Conservation (phyloP, 192 early-diverging fungal species). For the Phycomyces nitens region DNA sequence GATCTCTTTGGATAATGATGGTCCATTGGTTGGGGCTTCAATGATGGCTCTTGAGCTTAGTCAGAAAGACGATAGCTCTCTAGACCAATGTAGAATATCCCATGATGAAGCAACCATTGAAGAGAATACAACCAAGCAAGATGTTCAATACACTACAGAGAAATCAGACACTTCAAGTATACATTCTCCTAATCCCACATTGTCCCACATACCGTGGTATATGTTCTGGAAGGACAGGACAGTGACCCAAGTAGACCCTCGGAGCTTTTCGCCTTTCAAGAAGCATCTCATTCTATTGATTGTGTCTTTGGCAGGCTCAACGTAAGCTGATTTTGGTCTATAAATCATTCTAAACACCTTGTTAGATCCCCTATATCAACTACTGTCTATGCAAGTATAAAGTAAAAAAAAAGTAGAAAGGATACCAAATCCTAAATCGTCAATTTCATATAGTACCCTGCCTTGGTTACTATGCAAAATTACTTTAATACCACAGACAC, state of each 20-base stretch:
- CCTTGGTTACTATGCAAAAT: slow-evolving; percentile 27
- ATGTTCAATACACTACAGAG: too few relatives aligned
- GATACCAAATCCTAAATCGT: too few relatives aligned
- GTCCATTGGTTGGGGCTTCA: background rate
- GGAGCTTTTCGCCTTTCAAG: slow-evolving; percentile 3
- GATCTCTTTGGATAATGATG: slow-evolving; percentile 2
- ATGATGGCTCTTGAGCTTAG: background rate
- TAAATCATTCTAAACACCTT: too few relatives aligned
- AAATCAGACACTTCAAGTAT: too few relatives aligned
- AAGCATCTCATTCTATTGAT: slow-evolving; percentile 11
- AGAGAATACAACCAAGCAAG: too few relatives aligned
- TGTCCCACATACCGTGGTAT: too few relatives aligned
- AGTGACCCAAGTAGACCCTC: background rate
- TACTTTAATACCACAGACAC: slow-evolving; percentile 23
- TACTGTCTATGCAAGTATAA: slow-evolving; percentile 21
- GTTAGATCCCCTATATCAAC: slow-evolving; percentile 24
- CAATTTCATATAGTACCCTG: slow-evolving; percentile 20
- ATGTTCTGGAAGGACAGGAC: too few relatives aligned
- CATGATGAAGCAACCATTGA: too few relatives aligned
- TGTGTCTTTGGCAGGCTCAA: slow-evolving; percentile 7
- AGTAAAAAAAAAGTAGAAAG: background rate
- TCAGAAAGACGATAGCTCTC: background rate
- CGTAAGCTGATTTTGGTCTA: slow-evolving; percentile 16
- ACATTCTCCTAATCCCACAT: too few relatives aligned
- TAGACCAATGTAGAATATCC: too few relatives aligned